These are phyloP conservation scores for Aegilops tauschii DNA, from an alignment of 176 grass and related monocot genomes.

Conservation along the genomic window DNA sequence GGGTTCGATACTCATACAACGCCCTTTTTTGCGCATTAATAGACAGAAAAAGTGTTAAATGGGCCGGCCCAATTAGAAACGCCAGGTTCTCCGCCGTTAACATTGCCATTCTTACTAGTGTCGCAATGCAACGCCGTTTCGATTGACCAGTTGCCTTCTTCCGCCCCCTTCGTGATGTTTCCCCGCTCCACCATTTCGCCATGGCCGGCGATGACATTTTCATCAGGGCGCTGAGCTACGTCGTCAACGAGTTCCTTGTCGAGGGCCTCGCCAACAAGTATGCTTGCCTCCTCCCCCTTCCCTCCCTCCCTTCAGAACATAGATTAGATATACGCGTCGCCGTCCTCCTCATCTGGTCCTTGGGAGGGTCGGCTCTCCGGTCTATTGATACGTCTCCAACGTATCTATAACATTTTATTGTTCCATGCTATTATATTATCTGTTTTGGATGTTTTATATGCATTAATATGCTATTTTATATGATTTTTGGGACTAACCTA, in stretches of 20 bases:
- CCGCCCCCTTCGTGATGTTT: slow-evolving; percentile 10
- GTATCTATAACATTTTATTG: no score
- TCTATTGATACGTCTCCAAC: background rate
- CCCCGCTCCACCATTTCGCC: background rate
- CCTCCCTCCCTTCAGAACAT: no score
- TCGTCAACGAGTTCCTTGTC: slow-evolving; percentile 59
- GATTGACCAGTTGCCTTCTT: background rate
- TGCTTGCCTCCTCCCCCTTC: background rate
- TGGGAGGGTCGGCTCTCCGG: slow-evolving; percentile 15
- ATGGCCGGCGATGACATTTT: slow-evolving; percentile 62
- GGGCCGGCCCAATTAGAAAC: no score
- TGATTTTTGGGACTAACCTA: no score
- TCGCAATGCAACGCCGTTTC: background rate
- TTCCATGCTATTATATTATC: no score
- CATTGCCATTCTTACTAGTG: background rate
- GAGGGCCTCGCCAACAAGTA: slow-evolving; percentile 78
- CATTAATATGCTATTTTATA: no score
- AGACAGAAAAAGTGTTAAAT: no score
- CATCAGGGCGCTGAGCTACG: slow-evolving; percentile 52
- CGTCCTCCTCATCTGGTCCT: slow-evolving; percentile 49
- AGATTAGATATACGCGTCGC: background rate
- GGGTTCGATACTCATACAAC: no score
- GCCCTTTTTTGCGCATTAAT: no score
- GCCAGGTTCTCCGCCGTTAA: no score
- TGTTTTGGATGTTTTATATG: no score